phyloP scores from a whole-genome alignment of 1,284 basidiomycete genomes.

The Phenoliferia sp. region DNA sequence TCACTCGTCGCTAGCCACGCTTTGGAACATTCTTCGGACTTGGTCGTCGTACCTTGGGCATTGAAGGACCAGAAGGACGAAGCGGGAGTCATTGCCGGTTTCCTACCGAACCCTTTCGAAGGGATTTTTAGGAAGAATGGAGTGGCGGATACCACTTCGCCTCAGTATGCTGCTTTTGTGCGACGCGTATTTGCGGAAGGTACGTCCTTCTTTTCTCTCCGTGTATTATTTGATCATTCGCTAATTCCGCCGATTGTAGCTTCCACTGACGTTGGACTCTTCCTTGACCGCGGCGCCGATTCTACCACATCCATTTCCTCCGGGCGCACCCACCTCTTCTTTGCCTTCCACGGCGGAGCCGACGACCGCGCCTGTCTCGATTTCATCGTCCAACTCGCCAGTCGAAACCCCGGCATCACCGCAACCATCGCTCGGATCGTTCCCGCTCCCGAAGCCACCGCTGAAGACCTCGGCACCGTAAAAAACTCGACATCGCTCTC shows the following conservation, averaged over 20 bases:
- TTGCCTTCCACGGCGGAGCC: slow-evolving; percentile 87
- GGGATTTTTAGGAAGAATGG: slow-evolving; percentile 51
- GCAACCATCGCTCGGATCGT: slow-evolving; percentile 65
- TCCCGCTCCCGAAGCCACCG: slow-evolving; percentile 27
- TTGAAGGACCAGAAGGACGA: slow-evolving; percentile 34
- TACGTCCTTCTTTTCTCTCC: slow-evolving; percentile 10
- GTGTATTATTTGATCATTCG: background rate
- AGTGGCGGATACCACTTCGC: slow-evolving; percentile 30
- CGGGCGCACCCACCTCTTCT: slow-evolving; percentile 57
- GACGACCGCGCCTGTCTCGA: slow-evolving; percentile 80
- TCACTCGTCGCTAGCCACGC: slow-evolving; percentile 63
- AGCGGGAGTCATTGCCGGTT: slow-evolving; percentile 31
- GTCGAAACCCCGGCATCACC: slow-evolving; percentile 53
- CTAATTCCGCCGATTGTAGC: slow-evolving; percentile 20
- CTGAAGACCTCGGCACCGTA: slow-evolving; percentile 23
- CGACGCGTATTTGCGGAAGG: slow-evolving; percentile 65
- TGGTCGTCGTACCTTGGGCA: slow-evolving; percentile 80
- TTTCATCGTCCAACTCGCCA: slow-evolving; percentile 72
- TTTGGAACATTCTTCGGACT: slow-evolving; percentile 56
- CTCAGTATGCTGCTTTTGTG: slow-evolving; percentile 57
- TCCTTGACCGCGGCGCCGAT: slow-evolving; percentile 64
- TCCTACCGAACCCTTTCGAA: slow-evolving; percentile 54
- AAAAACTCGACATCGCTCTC: slow-evolving; percentile 18
- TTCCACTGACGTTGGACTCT: slow-evolving; percentile 58
- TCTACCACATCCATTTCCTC: background rate